A percentile compares a stretch with the other conserved stretches of the same genome.
Conservation (phyloP, 768 basidiomycete genomes). For the Serendipita vermifera region DNA sequence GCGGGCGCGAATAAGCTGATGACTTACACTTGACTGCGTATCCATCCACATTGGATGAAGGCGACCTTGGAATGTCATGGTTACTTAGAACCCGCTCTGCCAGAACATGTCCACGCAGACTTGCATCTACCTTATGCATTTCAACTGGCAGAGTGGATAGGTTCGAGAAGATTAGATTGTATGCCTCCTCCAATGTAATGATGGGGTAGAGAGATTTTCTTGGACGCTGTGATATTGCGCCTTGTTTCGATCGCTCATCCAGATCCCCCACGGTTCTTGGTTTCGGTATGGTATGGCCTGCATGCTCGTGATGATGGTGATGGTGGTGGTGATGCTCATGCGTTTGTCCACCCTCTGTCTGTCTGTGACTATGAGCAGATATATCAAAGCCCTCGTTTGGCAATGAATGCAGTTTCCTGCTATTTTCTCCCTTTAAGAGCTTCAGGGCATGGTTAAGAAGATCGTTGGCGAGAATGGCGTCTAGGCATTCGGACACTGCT, state of each 20-base stretch:
- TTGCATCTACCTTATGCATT: slow-evolving; percentile 39
- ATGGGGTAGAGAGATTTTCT: slow-evolving; percentile 67
- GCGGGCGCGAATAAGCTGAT: neutral
- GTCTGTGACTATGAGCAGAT: slow-evolving; percentile 11
- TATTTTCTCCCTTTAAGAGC: slow-evolving; percentile 54
- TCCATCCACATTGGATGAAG: slow-evolving; percentile 78
- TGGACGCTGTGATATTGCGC: slow-evolving; percentile 53
- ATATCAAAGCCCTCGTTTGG: slow-evolving; percentile 13
- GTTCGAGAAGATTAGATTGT: slow-evolving; percentile 40
- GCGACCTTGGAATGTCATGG: slow-evolving; percentile 45
- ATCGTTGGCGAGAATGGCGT: slow-evolving; percentile 42
- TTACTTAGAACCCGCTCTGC: slow-evolving; percentile 62
- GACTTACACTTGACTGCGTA: slow-evolving; percentile 63
- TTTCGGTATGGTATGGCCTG: slow-evolving; percentile 33
- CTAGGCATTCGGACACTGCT: slow-evolving; percentile 68
- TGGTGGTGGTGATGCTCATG: slow-evolving; percentile 29
- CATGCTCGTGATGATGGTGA: slow-evolving; percentile 23
- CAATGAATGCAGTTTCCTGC: slow-evolving; percentile 39
- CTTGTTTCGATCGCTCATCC: neutral
- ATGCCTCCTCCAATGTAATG: slow-evolving; percentile 51
- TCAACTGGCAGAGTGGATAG: slow-evolving; percentile 31
- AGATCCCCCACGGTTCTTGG: no score
- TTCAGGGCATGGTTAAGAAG: slow-evolving; percentile 61
- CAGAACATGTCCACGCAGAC: slow-evolving; percentile 54
- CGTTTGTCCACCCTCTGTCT: neutral